Evolutionary conservation across 1,284 basidiomycete species (phyloP).

Genomic region (Leccinum solheimii): DNA sequence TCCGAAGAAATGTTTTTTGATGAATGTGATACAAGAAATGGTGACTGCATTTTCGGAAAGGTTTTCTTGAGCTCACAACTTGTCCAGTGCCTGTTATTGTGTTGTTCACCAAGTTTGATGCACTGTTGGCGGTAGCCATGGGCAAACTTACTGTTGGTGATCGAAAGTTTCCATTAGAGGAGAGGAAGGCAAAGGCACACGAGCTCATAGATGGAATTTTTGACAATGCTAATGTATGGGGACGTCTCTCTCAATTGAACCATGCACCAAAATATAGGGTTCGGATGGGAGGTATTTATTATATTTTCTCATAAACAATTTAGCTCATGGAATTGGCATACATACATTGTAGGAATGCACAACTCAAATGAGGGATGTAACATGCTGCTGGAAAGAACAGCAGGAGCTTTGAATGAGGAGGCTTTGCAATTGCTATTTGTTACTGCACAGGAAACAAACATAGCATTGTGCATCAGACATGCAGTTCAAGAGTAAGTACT

Average conservation of each 20-base stretch:
- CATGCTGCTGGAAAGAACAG: not conserved
- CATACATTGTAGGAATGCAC: not conserved
- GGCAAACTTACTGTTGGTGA: not conserved
- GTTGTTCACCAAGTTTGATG: not conserved
- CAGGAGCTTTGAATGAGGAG: not conserved
- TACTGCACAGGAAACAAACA: not conserved
- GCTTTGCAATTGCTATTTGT: not conserved
- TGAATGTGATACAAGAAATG: too few species aligned
- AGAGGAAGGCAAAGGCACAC: not conserved
- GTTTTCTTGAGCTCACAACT: too few species aligned
- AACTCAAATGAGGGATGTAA: not conserved
- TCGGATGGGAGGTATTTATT: too few species aligned
- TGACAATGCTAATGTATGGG: not conserved
- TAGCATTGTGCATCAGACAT: too few species aligned
- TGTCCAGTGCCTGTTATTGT: too few species aligned
- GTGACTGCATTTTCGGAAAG: too few species aligned
- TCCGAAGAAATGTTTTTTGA: too few species aligned
- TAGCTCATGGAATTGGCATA: fast-evolving
- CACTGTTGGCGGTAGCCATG: not conserved
- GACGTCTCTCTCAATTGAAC: too few species aligned
- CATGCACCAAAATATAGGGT: too few species aligned
- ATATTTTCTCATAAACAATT: too few species aligned
- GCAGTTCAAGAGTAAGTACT: not conserved
- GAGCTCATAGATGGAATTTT: not conserved
- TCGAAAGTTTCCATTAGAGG: not conserved